These are phyloP conservation scores for Ganoderma sinense DNA, from an alignment of 1,284 basidiomycete genomes.

Conservation along the genomic window DNA sequence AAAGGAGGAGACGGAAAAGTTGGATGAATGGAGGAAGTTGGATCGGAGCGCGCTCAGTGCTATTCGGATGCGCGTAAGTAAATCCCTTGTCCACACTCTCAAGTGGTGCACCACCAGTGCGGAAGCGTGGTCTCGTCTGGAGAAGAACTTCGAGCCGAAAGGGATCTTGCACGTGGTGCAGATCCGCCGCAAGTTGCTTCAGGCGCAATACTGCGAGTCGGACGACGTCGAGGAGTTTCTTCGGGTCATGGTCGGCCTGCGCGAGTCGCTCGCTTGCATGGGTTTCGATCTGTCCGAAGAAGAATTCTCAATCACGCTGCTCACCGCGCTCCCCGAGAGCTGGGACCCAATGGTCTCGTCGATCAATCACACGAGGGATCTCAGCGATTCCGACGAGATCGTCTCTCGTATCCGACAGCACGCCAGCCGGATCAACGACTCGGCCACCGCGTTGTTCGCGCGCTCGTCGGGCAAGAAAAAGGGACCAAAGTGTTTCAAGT, in stretches of 20 bases:
- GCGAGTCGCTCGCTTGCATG: slow-evolving; percentile 33
- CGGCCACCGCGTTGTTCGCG: no score
- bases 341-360: no score
- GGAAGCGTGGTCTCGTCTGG: slow-evolving; percentile 36
- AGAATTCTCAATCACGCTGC: slow-evolving; percentile 44
- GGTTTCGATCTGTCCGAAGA: slow-evolving; percentile 31
- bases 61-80: slow-evolving; percentile 10
- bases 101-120: not conserved
- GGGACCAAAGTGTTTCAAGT: slow-evolving; percentile 34
- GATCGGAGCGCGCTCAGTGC: slow-evolving; percentile 12
- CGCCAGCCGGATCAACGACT: no score
- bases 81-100: slow-evolving; percentile 5
- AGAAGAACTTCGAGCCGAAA: slow-evolving; percentile 35
- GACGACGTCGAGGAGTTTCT: slow-evolving; percentile 43
- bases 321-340: slow-evolving; percentile 46
- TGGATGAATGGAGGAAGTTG: not conserved
- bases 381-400: no score
- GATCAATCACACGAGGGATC: no score
- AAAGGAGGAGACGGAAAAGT: slow-evolving; percentile 1
- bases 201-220: slow-evolving; percentile 35
- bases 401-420: no score
- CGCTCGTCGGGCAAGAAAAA: no score
- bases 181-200: slow-evolving; percentile 36
- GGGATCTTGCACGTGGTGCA: slow-evolving; percentile 38
- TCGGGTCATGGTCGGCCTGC: slow-evolving; percentile 27